Conservation (phyloP, 805 yeast genomes). For the Wickerhamiella sorbophila region DNA sequence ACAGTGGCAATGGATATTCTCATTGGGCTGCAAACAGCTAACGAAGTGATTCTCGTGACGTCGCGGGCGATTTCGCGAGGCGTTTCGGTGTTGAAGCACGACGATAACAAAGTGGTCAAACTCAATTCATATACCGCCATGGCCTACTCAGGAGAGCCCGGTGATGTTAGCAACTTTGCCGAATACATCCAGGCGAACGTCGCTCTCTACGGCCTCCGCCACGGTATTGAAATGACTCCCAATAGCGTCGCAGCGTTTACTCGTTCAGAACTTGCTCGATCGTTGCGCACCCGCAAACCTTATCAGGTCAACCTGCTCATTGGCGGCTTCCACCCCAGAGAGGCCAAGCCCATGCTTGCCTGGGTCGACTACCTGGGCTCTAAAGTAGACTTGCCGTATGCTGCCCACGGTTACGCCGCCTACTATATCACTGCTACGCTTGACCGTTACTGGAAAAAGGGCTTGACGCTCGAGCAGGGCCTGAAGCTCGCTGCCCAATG, state of each 20-base stretch:
- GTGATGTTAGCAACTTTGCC: slow-evolving; percentile 91
- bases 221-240: slow-evolving; percentile 67
- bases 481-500: slow-evolving; percentile 57
- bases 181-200: slow-evolving; percentile 89
- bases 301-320: slow-evolving; percentile 84
- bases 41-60: slow-evolving; percentile 79
- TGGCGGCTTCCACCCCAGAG: slow-evolving; percentile 62
- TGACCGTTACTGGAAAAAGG: slow-evolving; percentile 77
- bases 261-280: slow-evolving; percentile 74
- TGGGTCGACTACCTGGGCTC: slow-evolving; percentile 95
- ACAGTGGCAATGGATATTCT: slow-evolving; percentile 61
- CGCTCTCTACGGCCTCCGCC: slow-evolving; percentile 76
- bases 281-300: slow-evolving; percentile 87
- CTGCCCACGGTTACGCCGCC: slow-evolving; percentile 98
- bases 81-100: slow-evolving; percentile 60
- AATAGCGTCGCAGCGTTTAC: slow-evolving; percentile 79
- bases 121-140: slow-evolving; percentile 65
- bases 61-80: slow-evolving; percentile 90
- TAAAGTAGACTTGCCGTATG: slow-evolving; percentile 79
- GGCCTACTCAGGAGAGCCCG: slow-evolving; percentile 92
- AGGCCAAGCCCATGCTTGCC: slow-evolving; percentile 49
- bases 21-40: slow-evolving; percentile 70
- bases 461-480: slow-evolving; percentile 66
- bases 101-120: slow-evolving; percentile 66
- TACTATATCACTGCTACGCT: slow-evolving; percentile 81